phyloP scores from a whole-genome alignment of 1,284 basidiomycete species.

The Phylloporus sp. region DNA sequence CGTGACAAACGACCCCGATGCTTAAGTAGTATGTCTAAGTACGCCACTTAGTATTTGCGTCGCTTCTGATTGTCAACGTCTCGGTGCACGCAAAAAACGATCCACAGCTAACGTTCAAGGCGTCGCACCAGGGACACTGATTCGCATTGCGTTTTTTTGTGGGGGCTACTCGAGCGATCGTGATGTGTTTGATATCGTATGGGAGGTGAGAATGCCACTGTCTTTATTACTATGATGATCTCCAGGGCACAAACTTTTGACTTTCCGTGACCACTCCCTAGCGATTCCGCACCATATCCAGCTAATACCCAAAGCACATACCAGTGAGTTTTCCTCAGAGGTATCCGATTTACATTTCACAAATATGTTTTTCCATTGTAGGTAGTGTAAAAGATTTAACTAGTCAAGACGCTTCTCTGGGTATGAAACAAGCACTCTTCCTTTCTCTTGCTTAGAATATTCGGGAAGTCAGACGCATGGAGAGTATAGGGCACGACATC shows the following conservation, averaged over 20 bases:
- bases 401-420: constrained; percentile 31
- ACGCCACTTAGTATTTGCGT: no score
- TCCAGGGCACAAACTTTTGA: constrained; percentile 37
- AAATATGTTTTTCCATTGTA: constrained; percentile 6
- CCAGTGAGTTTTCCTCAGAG: constrained; percentile 25
- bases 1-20: no score
- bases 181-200: constrained; percentile 34
- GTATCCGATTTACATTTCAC: not conserved
- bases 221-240: not conserved
- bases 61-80: not conserved
- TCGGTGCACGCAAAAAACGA: constrained; percentile 1
- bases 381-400: constrained; percentile 33
- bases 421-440: constrained; percentile 20
- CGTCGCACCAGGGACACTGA: not conserved
- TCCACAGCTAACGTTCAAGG: not conserved
- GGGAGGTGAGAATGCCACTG: constrained; percentile 32
- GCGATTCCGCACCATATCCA: constrained; percentile 37
- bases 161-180: constrained; percentile 28
- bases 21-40: no score
- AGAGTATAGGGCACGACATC: constrained; percentile 60
- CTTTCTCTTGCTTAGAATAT: not conserved
- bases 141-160: constrained; percentile 35
- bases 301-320: constrained; percentile 39
- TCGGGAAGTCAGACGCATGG: constrained; percentile 62
- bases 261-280: constrained; percentile 38